These are phyloP conservation scores for Zangia roseola DNA, from an alignment of 768 basidiomycete genomes.

Conservation along the genomic window DNA sequence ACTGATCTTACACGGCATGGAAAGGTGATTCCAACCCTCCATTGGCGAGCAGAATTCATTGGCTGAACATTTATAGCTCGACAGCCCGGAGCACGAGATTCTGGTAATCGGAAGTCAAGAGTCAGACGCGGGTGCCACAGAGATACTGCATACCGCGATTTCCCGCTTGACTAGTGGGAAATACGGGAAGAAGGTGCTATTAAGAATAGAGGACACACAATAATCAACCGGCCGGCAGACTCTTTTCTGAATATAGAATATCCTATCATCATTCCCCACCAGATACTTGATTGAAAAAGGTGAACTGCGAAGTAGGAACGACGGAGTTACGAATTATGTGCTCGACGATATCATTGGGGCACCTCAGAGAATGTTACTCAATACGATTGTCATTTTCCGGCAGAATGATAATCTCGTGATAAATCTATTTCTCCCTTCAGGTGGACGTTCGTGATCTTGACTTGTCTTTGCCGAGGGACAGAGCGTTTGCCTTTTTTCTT, in stretches of 20 bases:
- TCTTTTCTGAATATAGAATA: too few species aligned
- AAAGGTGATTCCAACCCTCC: conserved; percentile 40
- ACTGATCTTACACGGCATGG: conserved; percentile 52
- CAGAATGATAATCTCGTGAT: conserved; percentile 61
- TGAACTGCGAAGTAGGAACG: background rate
- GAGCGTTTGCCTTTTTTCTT: conserved; percentile 86
- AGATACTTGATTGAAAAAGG: too few species aligned
- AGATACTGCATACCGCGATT: conserved; percentile 35
- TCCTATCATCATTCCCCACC: too few species aligned
- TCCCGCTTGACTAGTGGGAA: conserved; percentile 35
- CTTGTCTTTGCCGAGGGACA: conserved; percentile 69
- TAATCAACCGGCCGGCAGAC: conserved; percentile 1
- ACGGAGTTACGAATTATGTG: background rate
- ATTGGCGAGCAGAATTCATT: background rate
- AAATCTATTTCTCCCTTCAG: conserved; percentile 85
- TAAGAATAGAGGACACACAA: conserved; percentile 36
- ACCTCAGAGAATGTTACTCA: background rate
- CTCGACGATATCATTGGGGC: background rate
- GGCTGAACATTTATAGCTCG: conserved; percentile 45
- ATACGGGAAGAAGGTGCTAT: conserved; percentile 49
- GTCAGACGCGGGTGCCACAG: conserved; percentile 37
- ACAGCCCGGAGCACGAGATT: conserved; percentile 68
- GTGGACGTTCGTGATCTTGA: conserved; percentile 87
- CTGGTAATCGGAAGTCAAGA: conserved; percentile 46
- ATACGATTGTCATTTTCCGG: conserved; percentile 13